phyloP scores from a whole-genome alignment of 1,284 basidiomycete species.

The Ganoderma leucocontextum region DNA sequence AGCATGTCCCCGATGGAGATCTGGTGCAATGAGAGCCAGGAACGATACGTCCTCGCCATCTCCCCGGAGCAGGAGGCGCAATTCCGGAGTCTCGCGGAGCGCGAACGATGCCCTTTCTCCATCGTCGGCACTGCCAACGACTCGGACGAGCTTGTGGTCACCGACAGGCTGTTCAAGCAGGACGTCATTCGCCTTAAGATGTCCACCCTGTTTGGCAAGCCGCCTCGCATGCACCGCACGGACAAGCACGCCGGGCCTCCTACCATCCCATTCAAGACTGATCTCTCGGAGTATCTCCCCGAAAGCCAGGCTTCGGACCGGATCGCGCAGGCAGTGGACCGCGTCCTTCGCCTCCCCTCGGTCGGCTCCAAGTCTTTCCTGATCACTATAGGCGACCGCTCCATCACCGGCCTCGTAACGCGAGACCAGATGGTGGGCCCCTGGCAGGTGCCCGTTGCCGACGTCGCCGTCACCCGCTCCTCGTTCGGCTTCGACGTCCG shows the following conservation, averaged over 20 bases:
- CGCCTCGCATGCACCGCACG: constrained; percentile 89
- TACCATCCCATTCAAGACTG: constrained; percentile 75
- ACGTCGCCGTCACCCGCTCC: constrained; percentile 94
- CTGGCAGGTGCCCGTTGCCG: constrained; percentile 98
- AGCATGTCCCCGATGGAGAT: constrained; percentile 99
- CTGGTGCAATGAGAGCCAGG: constrained; percentile 99
- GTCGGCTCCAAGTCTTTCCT: constrained; percentile 98
- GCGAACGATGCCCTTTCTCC: constrained; percentile 94
- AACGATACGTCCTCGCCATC: constrained; percentile 95
- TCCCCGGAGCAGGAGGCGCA: constrained; percentile 60
- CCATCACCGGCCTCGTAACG: constrained; percentile 93
- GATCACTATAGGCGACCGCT: constrained; percentile 97
- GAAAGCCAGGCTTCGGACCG: constrained; percentile 49
- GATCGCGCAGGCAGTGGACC: constrained; percentile 71
- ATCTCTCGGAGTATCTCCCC: constrained; percentile 74
- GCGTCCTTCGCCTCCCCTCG: constrained; percentile 90
- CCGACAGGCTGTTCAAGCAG: constrained; percentile 82
- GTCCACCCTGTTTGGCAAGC: constrained; percentile 97
- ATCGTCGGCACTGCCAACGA: constrained; percentile 89
- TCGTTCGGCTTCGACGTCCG: constrained; percentile 91
- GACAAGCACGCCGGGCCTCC: constrained; percentile 65
- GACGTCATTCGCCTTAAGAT: constrained; percentile 92
- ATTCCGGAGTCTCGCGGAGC: constrained; percentile 84
- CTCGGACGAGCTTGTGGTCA: constrained; percentile 87
- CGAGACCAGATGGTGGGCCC: constrained; percentile 99